These are phyloP conservation scores for Hyaloraphidium curvatum DNA, from an alignment of 192 early-diverging fungal genomes.

Conservation along the genomic window DNA sequence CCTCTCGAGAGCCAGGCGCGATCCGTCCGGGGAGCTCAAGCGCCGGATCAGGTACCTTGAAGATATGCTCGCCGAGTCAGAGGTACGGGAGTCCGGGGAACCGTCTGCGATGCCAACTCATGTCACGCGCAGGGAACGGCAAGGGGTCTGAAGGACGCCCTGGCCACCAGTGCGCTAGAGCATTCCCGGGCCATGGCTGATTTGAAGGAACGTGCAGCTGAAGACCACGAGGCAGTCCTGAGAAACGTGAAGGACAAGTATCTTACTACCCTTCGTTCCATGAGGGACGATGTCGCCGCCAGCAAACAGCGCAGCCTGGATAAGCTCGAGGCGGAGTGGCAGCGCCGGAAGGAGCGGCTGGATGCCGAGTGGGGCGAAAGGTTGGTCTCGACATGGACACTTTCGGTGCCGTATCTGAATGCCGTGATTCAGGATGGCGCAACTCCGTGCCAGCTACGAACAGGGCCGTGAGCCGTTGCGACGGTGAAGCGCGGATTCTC, in stretches of 20 bases:
- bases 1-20: too few relatives aligned
- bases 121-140: too few relatives aligned
- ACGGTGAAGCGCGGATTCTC: too few relatives aligned
- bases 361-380: slow-evolving; percentile 13
- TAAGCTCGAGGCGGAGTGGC: slow-evolving; percentile 18
- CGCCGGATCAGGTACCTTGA: too few relatives aligned
- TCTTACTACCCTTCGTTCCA: slow-evolving; percentile 14
- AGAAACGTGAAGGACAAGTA: slow-evolving; percentile 15
- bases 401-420: background rate
- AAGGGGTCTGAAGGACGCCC: background rate
- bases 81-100: too few relatives aligned
- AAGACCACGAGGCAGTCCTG: slow-evolving; percentile 6
- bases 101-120: too few relatives aligned
- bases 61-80: too few relatives aligned
- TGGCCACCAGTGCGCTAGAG: background rate
- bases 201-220: background rate
- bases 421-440: background rate
- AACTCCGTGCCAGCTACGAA: too few relatives aligned
- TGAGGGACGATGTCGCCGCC: slow-evolving; percentile 19
- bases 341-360: slow-evolving; percentile 8
- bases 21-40: too few relatives aligned
- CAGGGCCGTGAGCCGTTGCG: too few relatives aligned
- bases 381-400: background rate
- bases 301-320: slow-evolving; percentile 12
- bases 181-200: slow-evolving; percentile 5